Conservation (phyloP, 495 filamentous ascomycete species). For the Aspergillus funiculosus region DNA sequence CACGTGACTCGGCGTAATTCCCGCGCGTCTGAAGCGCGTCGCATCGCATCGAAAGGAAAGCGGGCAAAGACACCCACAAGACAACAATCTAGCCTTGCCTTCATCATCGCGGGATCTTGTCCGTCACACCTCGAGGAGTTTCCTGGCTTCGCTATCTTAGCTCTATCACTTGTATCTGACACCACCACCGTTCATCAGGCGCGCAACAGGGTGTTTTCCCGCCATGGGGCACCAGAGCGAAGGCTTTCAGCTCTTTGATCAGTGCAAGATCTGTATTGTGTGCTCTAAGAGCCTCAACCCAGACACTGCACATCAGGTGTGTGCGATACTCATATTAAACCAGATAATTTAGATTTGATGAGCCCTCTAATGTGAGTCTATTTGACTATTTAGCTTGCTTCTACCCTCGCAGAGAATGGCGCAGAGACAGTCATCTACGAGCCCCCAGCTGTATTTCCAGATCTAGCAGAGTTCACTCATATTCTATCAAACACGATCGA, state of each 20-base stretch:
- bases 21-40: slow-evolving; percentile 20
- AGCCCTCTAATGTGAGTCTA: slow-evolving; percentile 1
- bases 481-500: slow-evolving; percentile 80
- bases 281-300: slow-evolving; percentile 44
- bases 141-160: no score
- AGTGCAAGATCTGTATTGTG: slow-evolving; percentile 40
- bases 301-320: slow-evolving; percentile 41
- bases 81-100: neutral
- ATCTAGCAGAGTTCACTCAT: slow-evolving; percentile 63
- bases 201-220: slow-evolving; percentile 4
- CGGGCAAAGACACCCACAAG: neutral
- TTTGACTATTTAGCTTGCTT: slow-evolving; percentile 27
- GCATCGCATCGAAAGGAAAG: slow-evolving; percentile 12
- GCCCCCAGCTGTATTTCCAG: slow-evolving; percentile 39
- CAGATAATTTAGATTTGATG: neutral
- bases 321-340: slow-evolving; percentile 2
- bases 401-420: slow-evolving; percentile 46
- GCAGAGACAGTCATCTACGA: slow-evolving; percentile 46
- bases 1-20: slow-evolving; percentile 24
- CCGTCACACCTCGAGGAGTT: no score
- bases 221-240: slow-evolving; percentile 30
- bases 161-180: no score
- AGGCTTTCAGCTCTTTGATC: slow-evolving; percentile 36
- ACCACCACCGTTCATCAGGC: no score
- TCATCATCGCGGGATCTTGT: neutral